phyloP scores from a whole-genome alignment of 2,329 filamentous ascomycete genomes.

The Fusarium miscanthi region DNA sequence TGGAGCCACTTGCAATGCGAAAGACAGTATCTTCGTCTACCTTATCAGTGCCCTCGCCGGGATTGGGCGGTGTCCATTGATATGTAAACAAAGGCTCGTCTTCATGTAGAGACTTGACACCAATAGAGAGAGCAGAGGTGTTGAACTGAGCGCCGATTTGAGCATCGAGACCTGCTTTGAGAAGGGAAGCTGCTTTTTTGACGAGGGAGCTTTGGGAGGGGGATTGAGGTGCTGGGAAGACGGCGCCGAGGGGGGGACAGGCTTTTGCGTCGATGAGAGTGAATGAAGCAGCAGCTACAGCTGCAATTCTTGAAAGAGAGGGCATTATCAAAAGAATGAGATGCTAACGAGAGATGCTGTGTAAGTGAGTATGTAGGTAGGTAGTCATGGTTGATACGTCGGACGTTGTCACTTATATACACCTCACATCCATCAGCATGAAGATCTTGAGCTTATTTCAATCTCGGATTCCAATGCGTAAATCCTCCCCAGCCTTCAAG shows the following conservation, averaged over 20 bases:
- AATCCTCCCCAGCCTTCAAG: not conserved
- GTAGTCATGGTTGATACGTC: not conserved
- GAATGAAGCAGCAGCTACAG: constrained; percentile 24
- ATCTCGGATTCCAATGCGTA: not conserved
- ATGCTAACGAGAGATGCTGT: not conserved
- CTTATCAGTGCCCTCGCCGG: constrained; percentile 39
- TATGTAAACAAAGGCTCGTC: constrained; percentile 51
- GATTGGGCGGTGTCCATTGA: constrained; percentile 53
- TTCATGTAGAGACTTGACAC: constrained; percentile 57
- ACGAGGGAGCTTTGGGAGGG: constrained; percentile 49
- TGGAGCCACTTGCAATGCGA: constrained; percentile 51
- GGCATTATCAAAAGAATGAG: constrained; percentile 19
- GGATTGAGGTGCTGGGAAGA: constrained; percentile 52
- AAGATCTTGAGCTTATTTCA: not conserved
- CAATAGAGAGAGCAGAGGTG: constrained; percentile 52
- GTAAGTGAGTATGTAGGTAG: not conserved
- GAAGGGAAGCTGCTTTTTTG: constrained; percentile 38
- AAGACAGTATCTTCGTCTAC: constrained; percentile 50
- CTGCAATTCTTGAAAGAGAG: constrained; percentile 26
- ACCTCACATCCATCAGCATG: not conserved
- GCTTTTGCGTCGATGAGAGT: constrained; percentile 46
- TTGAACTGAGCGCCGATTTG: constrained; percentile 44
- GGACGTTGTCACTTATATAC: constrained; percentile 29
- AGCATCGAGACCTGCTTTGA: constrained; percentile 44
- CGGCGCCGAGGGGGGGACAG: constrained; percentile 57